Conservation (phyloP, 192 early-diverging fungal genomes). For the Thamnidium elegans region DNA sequence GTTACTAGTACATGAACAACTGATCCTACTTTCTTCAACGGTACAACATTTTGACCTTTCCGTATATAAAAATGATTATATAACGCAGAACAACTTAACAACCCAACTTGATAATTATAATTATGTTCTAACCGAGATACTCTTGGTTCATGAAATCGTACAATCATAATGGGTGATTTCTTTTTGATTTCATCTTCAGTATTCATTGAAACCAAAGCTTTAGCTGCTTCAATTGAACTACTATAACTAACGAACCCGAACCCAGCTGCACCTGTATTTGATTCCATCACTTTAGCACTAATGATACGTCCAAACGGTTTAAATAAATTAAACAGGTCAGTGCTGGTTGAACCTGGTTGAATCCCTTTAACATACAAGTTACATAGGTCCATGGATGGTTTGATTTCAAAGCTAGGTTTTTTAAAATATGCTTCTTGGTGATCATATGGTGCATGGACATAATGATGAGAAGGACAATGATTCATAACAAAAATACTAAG, state of each 20-base stretch:
- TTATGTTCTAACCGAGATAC: slow-evolving; percentile 47
- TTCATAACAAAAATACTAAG: not conserved
- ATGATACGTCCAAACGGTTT: slow-evolving; percentile 84
- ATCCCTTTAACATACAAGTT: slow-evolving; percentile 98
- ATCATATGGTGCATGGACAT: not conserved
- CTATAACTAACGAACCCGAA: slow-evolving; percentile 95
- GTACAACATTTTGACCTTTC: not conserved
- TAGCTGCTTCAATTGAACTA: slow-evolving; percentile 84
- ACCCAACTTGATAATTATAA: slow-evolving; percentile 6
- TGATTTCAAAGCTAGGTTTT: slow-evolving; percentile 10
- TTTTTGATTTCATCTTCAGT: not conserved
- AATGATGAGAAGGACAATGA: not conserved
- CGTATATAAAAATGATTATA: slow-evolving; percentile 12
- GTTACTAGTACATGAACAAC: not conserved
- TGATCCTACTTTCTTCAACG: no score
- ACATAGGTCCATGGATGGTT: slow-evolving; percentile 40
- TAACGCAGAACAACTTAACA: slow-evolving; percentile 1
- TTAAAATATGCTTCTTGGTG: not conserved
- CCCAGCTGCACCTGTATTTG: slow-evolving; percentile 64
- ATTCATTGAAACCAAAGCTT: slow-evolving; percentile 61
- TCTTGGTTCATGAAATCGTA: slow-evolving; percentile 91
- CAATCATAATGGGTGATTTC: slow-evolving; percentile 69
- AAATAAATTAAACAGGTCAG: slow-evolving; percentile 91
- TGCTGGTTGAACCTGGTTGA: slow-evolving; percentile 83
- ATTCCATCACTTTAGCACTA: slow-evolving; percentile 83